A percentile compares a stretch with the other conserved stretches of the same genome.
Conservation (phyloP, 2,329 filamentous ascomycete species). For the Acrocalymma vagum region DNA sequence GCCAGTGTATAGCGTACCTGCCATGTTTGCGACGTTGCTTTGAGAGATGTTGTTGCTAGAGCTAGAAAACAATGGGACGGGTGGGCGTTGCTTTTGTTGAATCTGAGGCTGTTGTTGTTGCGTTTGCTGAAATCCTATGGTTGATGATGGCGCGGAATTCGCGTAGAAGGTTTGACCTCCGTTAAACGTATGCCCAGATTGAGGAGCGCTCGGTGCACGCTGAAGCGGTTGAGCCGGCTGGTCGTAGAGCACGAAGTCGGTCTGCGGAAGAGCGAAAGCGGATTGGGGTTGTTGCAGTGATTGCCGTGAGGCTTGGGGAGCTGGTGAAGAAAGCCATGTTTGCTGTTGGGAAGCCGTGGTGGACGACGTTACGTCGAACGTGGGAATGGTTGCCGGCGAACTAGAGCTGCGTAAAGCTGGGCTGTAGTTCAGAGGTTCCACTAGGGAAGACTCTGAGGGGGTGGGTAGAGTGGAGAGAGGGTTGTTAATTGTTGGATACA, state of each 20-base stretch:
- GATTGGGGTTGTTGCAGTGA: constrained; percentile 55
- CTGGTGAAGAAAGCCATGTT: constrained; percentile 80
- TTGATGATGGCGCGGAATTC: constrained; percentile 70
- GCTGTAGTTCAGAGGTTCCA: constrained; percentile 70
- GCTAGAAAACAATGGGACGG: constrained; percentile 74
- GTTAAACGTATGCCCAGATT: constrained; percentile 67
- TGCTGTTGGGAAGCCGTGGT: constrained; percentile 78
- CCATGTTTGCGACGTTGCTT: constrained; percentile 45
- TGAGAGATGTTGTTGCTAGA: constrained; percentile 65
- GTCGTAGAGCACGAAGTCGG: constrained; percentile 83
- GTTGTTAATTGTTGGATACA: constrained; percentile 35
- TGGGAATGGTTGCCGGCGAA: constrained; percentile 66
- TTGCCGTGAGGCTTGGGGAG: constrained; percentile 60
- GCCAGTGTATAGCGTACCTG: constrained; percentile 42
- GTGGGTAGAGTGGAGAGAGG: constrained; percentile 35
- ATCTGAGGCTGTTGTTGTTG: constrained; percentile 62
- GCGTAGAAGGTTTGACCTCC: constrained; percentile 70
- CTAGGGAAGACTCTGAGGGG: constrained; percentile 50
- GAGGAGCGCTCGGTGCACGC: constrained; percentile 63
- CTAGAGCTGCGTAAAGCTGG: constrained; percentile 68
- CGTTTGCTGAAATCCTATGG: constrained; percentile 65
- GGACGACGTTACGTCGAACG: constrained; percentile 77
- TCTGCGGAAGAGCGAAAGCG: constrained; percentile 59
- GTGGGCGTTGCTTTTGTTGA: constrained; percentile 68
- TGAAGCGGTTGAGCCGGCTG: constrained; percentile 54